Percentiles rank a stretch among this genome's conserved stretches.
phyloP scores from a whole-genome alignment of 768 basidiomycete genomes.

The Lactarius akahatsu region DNA sequence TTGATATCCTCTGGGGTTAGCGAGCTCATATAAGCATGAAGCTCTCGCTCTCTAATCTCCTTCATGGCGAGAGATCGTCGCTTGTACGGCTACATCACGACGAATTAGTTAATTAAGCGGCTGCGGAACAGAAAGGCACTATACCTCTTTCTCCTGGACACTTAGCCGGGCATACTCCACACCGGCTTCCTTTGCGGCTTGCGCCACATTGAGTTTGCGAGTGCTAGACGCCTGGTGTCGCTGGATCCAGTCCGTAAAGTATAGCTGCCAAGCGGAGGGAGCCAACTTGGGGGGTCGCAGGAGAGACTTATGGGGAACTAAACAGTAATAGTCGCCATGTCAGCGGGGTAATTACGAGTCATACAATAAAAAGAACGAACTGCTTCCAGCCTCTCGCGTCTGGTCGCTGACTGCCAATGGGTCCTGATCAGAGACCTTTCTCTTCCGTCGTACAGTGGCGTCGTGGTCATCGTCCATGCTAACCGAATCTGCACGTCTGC shows the following conservation, averaged over 20 bases:
- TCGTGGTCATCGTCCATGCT: slow-evolving; percentile 62
- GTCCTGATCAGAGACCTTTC: slow-evolving; percentile 35
- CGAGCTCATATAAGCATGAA: slow-evolving; percentile 80
- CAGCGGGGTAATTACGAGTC: slow-evolving; percentile 32
- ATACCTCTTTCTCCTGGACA: slow-evolving; percentile 80
- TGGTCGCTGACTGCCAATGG: slow-evolving; percentile 30
- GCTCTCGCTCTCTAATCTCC: slow-evolving; percentile 79
- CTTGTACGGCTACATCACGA: slow-evolving; percentile 67
- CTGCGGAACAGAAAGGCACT: slow-evolving; percentile 32
- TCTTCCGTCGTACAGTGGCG: slow-evolving; percentile 68
- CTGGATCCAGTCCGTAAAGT: slow-evolving; percentile 94
- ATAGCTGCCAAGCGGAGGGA: slow-evolving; percentile 94
- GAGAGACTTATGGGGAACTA: slow-evolving; percentile 70
- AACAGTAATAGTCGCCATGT: neutral
- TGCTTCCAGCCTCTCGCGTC: slow-evolving; percentile 30
- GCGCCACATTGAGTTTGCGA: slow-evolving; percentile 90
- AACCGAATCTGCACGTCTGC: slow-evolving; percentile 65
- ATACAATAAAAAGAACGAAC: slow-evolving; percentile 17
- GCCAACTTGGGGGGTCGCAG: slow-evolving; percentile 88
- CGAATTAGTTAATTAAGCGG: slow-evolving; percentile 28
- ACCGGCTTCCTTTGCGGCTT: slow-evolving; percentile 93
- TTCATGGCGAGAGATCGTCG: slow-evolving; percentile 81
- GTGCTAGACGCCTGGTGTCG: slow-evolving; percentile 74
- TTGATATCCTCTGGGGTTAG: slow-evolving; percentile 94
- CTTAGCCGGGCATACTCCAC: slow-evolving; percentile 81